These are phyloP conservation scores for Myriosclerotinia scirpicola DNA, from an alignment of 2,329 filamentous ascomycete genomes.

Conservation along the genomic window DNA sequence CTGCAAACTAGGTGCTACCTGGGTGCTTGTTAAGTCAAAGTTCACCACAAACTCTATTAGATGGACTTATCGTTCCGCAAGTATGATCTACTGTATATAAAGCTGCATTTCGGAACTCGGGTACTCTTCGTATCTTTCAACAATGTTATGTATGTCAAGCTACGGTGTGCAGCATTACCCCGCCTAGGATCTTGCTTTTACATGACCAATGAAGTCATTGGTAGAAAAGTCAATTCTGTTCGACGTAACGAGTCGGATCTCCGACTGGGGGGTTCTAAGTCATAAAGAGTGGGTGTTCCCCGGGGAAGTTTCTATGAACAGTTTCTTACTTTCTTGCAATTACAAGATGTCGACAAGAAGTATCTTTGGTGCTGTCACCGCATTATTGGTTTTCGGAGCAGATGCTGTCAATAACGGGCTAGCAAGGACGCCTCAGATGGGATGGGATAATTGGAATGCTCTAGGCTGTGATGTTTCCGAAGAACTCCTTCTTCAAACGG, in stretches of 20 bases:
- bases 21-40: not conserved
- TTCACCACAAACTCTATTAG: not conserved
- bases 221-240: not conserved
- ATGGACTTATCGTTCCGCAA: not conserved
- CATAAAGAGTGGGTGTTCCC: conserved; percentile 2
- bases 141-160: not conserved
- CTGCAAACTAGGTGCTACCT: not conserved
- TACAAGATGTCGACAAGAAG: conserved; percentile 17
- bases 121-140: conserved; percentile 1
- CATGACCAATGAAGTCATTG: conserved; percentile 14
- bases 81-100: not conserved
- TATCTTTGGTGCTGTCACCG: conserved; percentile 20
- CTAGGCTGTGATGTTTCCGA: conserved; percentile 53
- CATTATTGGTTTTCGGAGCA: conserved; percentile 28
- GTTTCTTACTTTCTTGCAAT: not conserved
- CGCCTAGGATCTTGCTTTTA: conserved; percentile 14
- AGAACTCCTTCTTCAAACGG: conserved; percentile 49
- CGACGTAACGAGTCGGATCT: not conserved
- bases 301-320: not conserved
- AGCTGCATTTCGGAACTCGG: not conserved
- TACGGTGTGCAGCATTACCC: conserved; percentile 10
- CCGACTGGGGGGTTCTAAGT: not conserved
- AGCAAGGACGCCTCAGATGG: conserved; percentile 46
- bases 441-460: conserved; percentile 51
- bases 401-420: conserved; percentile 45